Base-by-base conservation (phyloP, 306 rosid genomes). In the Prunus padus region DNA sequence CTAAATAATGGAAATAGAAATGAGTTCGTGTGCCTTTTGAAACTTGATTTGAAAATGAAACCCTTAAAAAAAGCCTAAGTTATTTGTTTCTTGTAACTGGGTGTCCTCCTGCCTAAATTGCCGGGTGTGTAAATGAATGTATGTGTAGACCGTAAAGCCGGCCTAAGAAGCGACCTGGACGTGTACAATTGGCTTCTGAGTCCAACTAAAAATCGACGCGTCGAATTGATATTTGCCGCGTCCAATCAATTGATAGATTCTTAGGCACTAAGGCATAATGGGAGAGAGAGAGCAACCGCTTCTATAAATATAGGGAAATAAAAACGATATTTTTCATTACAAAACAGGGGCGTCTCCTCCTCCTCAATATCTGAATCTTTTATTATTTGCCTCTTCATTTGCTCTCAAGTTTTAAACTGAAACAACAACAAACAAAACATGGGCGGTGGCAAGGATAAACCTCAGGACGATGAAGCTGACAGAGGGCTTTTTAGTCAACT, bases 401-500 rank as follows among this genome's bases (percentile, higher is more conserved):
- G 15, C 14, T 16, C 13, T 37, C 23, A 12, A 49, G 26, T 2
- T 33, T 20, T 62, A 26, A 56, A 51, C 52, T n/a, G 69, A 60
- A 11, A 46, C 51, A 62, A 45, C 57, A 18, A 12, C 69, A 69
- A 60, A 65, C 42, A 59, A 72, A 79, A 65, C 47, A 93, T 94
- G 98, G 96, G 94, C 66, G 97, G 91, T 78, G 98, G 97, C 9
- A 83, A 93, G 20, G 88, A 92, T 76, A 79, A 82, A 61, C 79
- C 87, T 13, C 31, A 60, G 11, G 67, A 62, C 6, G 81, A 87
- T 2, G 90, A 89, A 67, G 71, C 85, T 11, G 97, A 93, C 74
- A 93, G 56, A 79, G 98, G 98, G 57, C 10, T 94, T 25, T 82
- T 93, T 0, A 26, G 65, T 3, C 31, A 26, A 8, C 47, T 86